Conservation (phyloP, 1,139 yeast species). For the Yamadazyma friedrichii region DNA sequence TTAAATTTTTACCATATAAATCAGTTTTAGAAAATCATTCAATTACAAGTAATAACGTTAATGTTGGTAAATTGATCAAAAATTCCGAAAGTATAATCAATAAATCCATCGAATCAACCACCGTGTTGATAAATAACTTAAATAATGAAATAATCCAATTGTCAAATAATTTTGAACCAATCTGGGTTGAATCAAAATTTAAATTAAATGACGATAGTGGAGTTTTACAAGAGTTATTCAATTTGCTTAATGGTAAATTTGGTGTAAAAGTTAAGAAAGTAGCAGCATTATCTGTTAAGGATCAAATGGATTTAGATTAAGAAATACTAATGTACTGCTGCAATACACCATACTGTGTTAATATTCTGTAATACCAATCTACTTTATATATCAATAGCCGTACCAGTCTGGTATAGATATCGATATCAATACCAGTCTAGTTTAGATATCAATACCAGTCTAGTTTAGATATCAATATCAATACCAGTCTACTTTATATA, state of each 20-base stretch:
- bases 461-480: too few relatives aligned
- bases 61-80: constrained; percentile 62
- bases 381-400: too few relatives aligned
- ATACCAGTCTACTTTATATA: too few relatives aligned
- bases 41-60: constrained; percentile 50
- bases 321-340: too few relatives aligned
- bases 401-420: too few relatives aligned
- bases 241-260: constrained; percentile 64
- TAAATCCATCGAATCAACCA: constrained; percentile 77
- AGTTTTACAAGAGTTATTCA: constrained; percentile 50
- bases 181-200: constrained; percentile 82
- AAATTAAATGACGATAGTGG: constrained; percentile 42
- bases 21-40: constrained; percentile 55
- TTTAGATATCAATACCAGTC: too few relatives aligned
- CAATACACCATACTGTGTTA: too few relatives aligned
- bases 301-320: constrained; percentile 18
- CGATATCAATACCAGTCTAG: too few relatives aligned
- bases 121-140: constrained; percentile 45
- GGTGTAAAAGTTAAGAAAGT: constrained; percentile 64
- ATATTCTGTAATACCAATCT: too few relatives aligned
- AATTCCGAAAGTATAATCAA: constrained; percentile 39
- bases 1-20: constrained; percentile 69
- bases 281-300: constrained; percentile 36
- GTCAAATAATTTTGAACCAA: constrained; percentile 65
- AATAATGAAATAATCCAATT: constrained; percentile 63